These are phyloP conservation scores for Bipolaris victoriae DNA, from an alignment of 2,329 filamentous ascomycete species.

Conservation along the genomic window DNA sequence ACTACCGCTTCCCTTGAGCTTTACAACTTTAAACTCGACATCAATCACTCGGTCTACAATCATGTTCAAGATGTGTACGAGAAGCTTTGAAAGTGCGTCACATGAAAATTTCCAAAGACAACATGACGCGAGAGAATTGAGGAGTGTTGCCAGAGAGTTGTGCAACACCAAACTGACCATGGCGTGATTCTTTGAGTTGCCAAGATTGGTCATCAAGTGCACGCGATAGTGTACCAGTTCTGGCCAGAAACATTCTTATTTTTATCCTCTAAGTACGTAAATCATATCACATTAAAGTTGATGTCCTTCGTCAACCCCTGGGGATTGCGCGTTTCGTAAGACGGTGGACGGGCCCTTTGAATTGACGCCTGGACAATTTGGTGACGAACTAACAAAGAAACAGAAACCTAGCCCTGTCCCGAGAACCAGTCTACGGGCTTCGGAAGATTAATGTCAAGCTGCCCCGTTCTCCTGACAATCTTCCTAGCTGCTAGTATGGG, in stretches of 20 bases:
- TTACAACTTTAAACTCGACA: not conserved
- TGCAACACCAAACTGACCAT: not conserved
- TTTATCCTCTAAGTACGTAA: not conserved
- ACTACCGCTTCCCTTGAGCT: slow-evolving; percentile 1
- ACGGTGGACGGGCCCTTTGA: not conserved
- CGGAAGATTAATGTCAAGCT: not conserved
- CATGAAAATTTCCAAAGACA: not conserved
- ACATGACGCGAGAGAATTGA: not conserved
- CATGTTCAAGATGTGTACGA: not conserved
- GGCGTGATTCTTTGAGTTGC: not conserved
- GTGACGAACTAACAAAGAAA: not conserved
- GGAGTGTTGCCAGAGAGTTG: not conserved
- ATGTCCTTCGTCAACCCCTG: not conserved
- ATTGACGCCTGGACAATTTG: not conserved
- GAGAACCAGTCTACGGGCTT: slow-evolving; percentile 5
- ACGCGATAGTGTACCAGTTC: not conserved
- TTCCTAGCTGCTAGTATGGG: slow-evolving; percentile 1
- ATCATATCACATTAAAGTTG: not conserved
- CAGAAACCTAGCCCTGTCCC: not conserved
- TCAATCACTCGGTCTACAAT: not conserved
- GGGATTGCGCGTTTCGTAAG: not conserved
- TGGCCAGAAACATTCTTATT: not conserved
- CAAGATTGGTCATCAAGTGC: not conserved
- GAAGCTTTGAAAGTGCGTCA: not conserved
- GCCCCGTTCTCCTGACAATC: slow-evolving; percentile 1